Percentiles rank a stretch among this genome's conserved stretches.
These are phyloP conservation scores for Plasmodium malariae DNA, from an alignment of 169 alveolate genomes.

Conservation along the genomic window DNA sequence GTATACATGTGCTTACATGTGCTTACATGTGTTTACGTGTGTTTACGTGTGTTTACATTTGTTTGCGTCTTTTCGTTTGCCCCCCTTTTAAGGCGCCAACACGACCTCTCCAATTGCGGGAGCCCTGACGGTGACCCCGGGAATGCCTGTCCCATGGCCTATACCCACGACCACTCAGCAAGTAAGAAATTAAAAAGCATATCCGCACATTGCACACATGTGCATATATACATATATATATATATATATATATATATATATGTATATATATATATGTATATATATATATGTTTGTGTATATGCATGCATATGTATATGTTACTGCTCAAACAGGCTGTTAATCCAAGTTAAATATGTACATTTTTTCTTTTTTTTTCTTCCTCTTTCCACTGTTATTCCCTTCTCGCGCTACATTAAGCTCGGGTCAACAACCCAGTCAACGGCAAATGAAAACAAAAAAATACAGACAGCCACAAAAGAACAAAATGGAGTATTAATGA, in stretches of 20 bases:
- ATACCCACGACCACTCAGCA: conserved; percentile 92
- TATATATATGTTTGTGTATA: not conserved
- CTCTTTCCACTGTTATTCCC: not conserved
- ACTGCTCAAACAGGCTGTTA: conserved; percentile 53
- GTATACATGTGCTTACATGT: not conserved
- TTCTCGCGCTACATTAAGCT: too few species aligned
- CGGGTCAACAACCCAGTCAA: conserved; percentile 81
- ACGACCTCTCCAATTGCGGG: conserved; percentile 91
- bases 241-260: conserved; percentile 5
- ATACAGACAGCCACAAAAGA: conserved; percentile 80
- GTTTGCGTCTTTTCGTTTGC: not conserved
- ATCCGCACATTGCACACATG: not conserved
- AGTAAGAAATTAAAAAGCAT: conserved; percentile 11
- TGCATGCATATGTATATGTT: too few species aligned
- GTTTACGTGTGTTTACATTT: not conserved
- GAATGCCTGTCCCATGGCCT: conserved; percentile 94
- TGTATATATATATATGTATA: not conserved
- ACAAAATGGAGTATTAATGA: conserved; percentile 82
- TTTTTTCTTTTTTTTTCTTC: conserved; percentile 2
- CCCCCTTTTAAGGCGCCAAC: conserved; percentile 21
- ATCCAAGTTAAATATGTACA: not conserved
- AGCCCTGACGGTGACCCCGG: conserved; percentile 89
- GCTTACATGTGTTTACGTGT: not conserved
- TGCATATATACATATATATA: conserved; percentile 11
- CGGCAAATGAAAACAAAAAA: conserved; percentile 80